A percentile compares a stretch with the other conserved stretches of the same genome.
phyloP scores from a whole-genome alignment of 306 rosid species.

The Medicago lupulina region DNA sequence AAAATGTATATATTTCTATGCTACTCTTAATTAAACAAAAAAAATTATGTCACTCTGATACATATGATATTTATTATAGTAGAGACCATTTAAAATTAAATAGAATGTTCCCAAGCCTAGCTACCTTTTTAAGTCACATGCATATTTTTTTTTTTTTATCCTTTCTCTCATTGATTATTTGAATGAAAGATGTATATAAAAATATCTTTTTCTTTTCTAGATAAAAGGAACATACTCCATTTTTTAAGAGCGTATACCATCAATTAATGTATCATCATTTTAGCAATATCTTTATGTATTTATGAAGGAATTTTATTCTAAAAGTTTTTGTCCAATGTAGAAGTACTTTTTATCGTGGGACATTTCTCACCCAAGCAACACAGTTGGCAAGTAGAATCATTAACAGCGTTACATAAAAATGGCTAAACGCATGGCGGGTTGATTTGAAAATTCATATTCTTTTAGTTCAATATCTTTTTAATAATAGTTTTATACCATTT shows the following conservation, averaged over 20 bases:
- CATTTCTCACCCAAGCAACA: not conserved
- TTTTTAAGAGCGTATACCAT: not conserved
- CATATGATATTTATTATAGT: no score
- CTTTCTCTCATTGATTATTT: not conserved
- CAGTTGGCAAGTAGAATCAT: no score
- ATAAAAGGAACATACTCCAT: not conserved
- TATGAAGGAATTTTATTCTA: not conserved
- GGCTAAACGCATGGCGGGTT: no score
- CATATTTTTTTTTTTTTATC: no score
- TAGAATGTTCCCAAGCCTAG: no score
- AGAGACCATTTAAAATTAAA: no score
- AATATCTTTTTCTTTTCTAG: not conserved
- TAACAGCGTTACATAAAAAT: no score
- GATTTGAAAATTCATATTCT: not conserved
- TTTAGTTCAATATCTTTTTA: not conserved
- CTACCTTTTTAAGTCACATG: no score
- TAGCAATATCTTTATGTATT: not conserved
- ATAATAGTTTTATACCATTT: not conserved
- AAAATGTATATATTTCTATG: no score
- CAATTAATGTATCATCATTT: not conserved
- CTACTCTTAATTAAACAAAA: no score
- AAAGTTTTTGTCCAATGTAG: not conserved
- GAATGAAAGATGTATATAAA: not conserved
- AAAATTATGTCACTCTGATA: no score
- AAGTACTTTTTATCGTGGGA: not conserved